Percentiles rank a stretch among this genome's conserved stretches.
phyloP scores from a whole-genome alignment of 2,329 filamentous ascomycete genomes.

The Talaromyces sp. region DNA sequence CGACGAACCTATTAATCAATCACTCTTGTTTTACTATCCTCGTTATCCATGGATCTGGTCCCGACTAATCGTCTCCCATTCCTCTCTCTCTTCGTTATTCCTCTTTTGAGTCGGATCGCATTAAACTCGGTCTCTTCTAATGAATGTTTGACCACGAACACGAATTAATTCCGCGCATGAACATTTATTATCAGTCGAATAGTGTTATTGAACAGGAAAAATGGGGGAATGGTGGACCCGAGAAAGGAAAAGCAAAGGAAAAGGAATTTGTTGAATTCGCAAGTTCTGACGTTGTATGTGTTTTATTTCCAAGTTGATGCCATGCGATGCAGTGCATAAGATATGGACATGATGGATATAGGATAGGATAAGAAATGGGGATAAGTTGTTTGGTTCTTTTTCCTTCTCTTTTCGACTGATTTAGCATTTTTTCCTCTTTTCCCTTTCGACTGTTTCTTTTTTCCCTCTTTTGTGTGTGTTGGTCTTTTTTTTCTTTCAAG shows the following conservation, averaged over 20 bases:
- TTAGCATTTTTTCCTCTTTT: conserved; percentile 16
- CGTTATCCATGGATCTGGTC: not conserved
- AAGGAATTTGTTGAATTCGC: not conserved
- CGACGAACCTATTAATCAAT: not conserved
- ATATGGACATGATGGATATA: conserved; percentile 11
- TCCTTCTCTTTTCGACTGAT: not conserved
- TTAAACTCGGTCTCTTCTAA: not conserved
- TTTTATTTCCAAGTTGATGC: not conserved
- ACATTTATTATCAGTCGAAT: not conserved
- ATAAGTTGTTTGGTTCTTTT: not conserved
- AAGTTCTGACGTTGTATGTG: conserved; percentile 2
- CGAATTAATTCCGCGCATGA: not conserved
- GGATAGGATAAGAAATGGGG: conserved; percentile 12
- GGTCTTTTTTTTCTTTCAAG: not conserved
- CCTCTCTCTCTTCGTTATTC: not conserved
- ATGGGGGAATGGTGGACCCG: not conserved
- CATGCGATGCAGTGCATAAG: conserved; percentile 4
- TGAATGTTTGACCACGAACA: not conserved
- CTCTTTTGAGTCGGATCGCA: not conserved
- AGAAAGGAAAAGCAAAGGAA: not conserved
- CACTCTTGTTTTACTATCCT: conserved; percentile 5
- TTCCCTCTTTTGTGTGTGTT: not conserved
- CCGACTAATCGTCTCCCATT: not conserved
- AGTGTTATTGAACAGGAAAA: not conserved
- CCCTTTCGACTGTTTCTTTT: conserved; percentile 3